A percentile compares a stretch with the other conserved stretches of the same genome.
These are phyloP conservation scores for Leucogyrophana mollusca DNA, from an alignment of 768 basidiomycete species.

Conservation along the genomic window DNA sequence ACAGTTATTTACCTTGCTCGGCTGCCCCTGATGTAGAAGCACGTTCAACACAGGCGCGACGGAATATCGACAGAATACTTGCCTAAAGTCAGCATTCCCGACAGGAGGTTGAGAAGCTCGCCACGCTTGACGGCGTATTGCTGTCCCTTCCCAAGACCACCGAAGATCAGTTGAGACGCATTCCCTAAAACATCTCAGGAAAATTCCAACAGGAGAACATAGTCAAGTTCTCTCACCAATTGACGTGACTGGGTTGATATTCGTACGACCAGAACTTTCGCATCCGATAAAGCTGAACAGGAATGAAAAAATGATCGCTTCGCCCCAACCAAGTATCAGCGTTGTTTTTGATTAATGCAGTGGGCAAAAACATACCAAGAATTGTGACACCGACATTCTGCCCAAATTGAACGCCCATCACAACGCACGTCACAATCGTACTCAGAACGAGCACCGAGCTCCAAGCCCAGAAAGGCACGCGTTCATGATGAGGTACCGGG, in stretches of 20 bases:
- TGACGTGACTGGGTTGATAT: slow-evolving; percentile 61
- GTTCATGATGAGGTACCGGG: slow-evolving; percentile 51
- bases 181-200: slow-evolving; percentile 19
- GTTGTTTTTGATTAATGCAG: background rate
- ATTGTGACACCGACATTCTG: slow-evolving; percentile 44
- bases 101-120: slow-evolving; percentile 20
- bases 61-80: background rate
- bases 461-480: slow-evolving; percentile 58
- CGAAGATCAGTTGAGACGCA: slow-evolving; percentile 64
- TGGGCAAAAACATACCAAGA: slow-evolving; percentile 10
- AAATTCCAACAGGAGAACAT: background rate
- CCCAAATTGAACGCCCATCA: slow-evolving; percentile 52
- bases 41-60: background rate
- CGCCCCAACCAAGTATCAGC: background rate
- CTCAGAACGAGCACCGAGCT: slow-evolving; percentile 44
- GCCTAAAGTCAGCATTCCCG: slow-evolving; percentile 24
- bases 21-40: slow-evolving; percentile 12
- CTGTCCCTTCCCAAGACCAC: slow-evolving; percentile 54
- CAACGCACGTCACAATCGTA: slow-evolving; percentile 48
- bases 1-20: slow-evolving; percentile 18
- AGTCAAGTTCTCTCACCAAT: slow-evolving; percentile 31
- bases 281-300: slow-evolving; percentile 68
- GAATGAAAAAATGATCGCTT: slow-evolving; percentile 55
- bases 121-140: slow-evolving; percentile 16
- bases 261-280: slow-evolving; percentile 57